These are phyloP conservation scores for Verticillium nonalfalfae DNA, from an alignment of 2,329 filamentous ascomycete genomes.

Conservation along the genomic window DNA sequence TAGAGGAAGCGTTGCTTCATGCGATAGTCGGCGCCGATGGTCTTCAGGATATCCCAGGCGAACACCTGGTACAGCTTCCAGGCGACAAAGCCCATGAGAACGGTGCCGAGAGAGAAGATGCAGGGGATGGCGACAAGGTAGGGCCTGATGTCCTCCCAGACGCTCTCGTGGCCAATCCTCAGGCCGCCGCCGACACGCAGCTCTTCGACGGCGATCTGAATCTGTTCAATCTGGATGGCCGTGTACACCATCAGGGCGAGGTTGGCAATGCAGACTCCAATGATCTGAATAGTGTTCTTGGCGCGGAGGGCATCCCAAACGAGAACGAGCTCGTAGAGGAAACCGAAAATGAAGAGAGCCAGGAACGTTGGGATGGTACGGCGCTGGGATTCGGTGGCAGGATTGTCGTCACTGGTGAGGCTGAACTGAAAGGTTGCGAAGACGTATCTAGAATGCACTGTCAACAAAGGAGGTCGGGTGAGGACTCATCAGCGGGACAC, in stretches of 20 bases:
- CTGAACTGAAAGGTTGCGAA: constrained; percentile 79
- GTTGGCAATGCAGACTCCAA: constrained; percentile 91
- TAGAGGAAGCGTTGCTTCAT: constrained; percentile 96
- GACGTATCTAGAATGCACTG: constrained; percentile 58
- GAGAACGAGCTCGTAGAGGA: constrained; percentile 83
- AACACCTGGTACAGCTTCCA: constrained; percentile 99
- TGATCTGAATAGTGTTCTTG: constrained; percentile 98
- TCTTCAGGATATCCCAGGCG: constrained; percentile 98
- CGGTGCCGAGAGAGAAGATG: constrained; percentile 70
- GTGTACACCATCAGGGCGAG: constrained; percentile 88
- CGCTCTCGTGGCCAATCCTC: constrained; percentile 23
- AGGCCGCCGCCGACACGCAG: constrained; percentile 36
- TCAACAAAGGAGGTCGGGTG: constrained; percentile 2
- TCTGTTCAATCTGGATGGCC: constrained; percentile 87
- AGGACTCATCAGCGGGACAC: constrained; percentile 23
- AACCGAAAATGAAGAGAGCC: constrained; percentile 94
- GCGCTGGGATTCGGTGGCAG: constrained; percentile 41
- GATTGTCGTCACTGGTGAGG: constrained; percentile 35
- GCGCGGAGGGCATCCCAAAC: constrained; percentile 89
- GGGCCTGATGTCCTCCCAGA: constrained; percentile 67
- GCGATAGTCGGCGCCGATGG: constrained; percentile 92
- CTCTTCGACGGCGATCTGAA: constrained; percentile 62
- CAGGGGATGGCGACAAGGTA: constrained; percentile 81
- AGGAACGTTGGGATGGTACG: constrained; percentile 89
- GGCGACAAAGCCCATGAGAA: constrained; percentile 68